Base-by-base conservation (phyloP, 2,329 filamentous ascomycete genomes). In the Apiospora saccharicola region DNA sequence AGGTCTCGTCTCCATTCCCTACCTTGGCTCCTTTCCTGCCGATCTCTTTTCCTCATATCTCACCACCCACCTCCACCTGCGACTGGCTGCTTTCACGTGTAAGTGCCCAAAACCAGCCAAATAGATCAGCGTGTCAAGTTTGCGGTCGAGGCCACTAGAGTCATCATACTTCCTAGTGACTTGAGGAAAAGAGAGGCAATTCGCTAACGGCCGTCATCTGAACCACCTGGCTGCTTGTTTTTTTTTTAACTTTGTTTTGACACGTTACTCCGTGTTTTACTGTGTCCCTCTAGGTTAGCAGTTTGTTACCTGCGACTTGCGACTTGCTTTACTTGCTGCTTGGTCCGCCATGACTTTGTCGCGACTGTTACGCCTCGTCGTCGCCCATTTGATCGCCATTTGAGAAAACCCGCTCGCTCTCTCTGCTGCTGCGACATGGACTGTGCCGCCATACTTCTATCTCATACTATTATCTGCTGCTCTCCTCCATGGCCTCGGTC, bases 261-360 rank as follows among this genome's bases (percentile, higher is more conserved):
- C 53, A 37, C 53, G 53, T 61, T 61, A n/a, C 30, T 30, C 53
- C 53, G 26, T 61, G 30, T 57, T 57, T 57, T 30, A 24, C 12
- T 53, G 26, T 4, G 26, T 30, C 26, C 26, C 26, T 53, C 24
- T 53, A n/a, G n/a, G n/a, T n/a, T n/a, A 30, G 26, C 26, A 30
- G 26, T 14, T 26, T 53, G 14, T 19, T 57, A 16, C 3, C 24
- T 26, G 2, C 24, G 8, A 7, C 46, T 46, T 6, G 6, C 6
- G 16, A 10, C 1, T 61, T 22, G 26, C 26, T 12, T 57, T 57
- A 10, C 16, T 7, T 22, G 30, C 30, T 37, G 57, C 19, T 41
- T 12, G 34, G n/a, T 41, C 34, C 10, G 57, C 57, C 30, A 64
- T 64, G 57, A n/a, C 22, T n/a, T 64, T 19, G 57, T 64, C 34